Conservation (phyloP, 345 rosid genomes). For the Euphorbia lathyris region DNA sequence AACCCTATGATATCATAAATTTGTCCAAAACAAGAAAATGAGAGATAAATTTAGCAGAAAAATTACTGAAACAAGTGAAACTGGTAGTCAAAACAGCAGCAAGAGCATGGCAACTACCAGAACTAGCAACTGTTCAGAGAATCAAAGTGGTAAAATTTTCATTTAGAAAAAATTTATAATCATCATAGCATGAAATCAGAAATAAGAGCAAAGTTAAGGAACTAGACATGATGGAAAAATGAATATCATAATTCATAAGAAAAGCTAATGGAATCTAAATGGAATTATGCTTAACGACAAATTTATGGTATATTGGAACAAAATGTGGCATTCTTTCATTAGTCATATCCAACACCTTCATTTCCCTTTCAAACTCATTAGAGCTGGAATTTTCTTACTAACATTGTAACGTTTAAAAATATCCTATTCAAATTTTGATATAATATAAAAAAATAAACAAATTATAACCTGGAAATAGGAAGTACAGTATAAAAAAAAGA, state of each 20-base stretch:
- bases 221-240: background rate
- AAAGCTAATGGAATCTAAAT: conserved; percentile 16
- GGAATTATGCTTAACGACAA: too few species aligned
- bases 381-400: too few species aligned
- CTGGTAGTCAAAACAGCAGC: background rate
- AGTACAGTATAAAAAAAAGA: too few species aligned
- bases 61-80: conserved; percentile 13
- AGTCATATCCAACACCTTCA: background rate
- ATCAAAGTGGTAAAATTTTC: background rate
- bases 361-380: too few species aligned
- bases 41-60: background rate
- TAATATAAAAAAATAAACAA: too few species aligned
- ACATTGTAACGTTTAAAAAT: too few species aligned
- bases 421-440: too few species aligned
- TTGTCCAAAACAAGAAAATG: conserved; percentile 32
- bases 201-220: background rate
- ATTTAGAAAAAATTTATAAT: background rate
- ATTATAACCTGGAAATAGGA: too few species aligned
- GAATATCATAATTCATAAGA: background rate
- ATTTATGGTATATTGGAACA: too few species aligned
- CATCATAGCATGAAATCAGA: background rate
- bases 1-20: conserved; percentile 73
- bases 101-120: background rate
- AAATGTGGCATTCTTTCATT: background rate
- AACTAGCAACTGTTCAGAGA: background rate